Evolutionary conservation across 2,329 filamentous ascomycete genomes (phyloP).

Genomic region (Aspergillus arachidicola): DNA sequence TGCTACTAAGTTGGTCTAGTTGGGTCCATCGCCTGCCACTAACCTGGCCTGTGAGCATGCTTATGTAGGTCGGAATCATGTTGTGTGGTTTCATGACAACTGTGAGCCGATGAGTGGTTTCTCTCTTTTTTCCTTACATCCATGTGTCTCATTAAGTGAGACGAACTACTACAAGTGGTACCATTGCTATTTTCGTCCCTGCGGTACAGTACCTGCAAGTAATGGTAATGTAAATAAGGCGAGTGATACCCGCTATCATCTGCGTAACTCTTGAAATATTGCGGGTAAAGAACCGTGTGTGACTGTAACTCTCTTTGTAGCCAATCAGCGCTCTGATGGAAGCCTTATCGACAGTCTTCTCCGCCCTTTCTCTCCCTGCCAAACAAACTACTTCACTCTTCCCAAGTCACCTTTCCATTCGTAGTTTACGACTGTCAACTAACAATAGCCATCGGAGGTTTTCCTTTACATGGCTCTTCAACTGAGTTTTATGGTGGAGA

Average conservation of each 20-base stretch:
- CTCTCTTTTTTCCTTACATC: neutral
- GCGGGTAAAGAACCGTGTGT: neutral
- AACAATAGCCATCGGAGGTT: neutral
- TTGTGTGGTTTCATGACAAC: constrained; percentile 3
- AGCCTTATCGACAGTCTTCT: neutral
- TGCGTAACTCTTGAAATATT: neutral
- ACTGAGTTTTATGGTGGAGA: constrained; percentile 4
- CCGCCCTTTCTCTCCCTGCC: neutral
- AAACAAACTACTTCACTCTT: neutral
- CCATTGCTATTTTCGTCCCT: neutral
- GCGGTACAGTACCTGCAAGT: neutral
- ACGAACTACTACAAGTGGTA: too few relatives aligned
- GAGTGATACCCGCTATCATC: neutral
- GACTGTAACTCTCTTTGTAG: neutral
- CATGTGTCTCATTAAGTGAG: neutral
- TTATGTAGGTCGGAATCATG: neutral
- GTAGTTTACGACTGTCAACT: neutral
- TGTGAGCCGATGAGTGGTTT: neutral
- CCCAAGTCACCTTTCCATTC: neutral
- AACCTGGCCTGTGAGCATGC: neutral
- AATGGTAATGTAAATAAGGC: neutral
- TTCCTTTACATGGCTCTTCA: neutral
- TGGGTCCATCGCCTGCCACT: neutral
- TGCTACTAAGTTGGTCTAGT: neutral
- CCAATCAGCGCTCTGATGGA: neutral